phyloP scores from a whole-genome alignment of 805 yeast genomes.

The Torulaspora indica region DNA sequence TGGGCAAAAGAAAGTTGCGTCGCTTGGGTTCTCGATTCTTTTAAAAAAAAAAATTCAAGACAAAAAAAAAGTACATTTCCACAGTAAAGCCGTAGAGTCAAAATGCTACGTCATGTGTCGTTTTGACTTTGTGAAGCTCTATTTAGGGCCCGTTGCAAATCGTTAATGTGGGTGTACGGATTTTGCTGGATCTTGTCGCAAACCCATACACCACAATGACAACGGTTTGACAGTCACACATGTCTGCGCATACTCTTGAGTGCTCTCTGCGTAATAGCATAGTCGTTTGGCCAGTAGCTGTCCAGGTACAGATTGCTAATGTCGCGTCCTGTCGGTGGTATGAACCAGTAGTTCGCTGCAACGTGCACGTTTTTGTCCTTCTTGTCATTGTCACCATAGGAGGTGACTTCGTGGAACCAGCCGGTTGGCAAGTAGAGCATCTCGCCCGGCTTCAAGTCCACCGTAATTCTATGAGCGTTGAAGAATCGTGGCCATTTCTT shows the following conservation, averaged over 20 bases:
- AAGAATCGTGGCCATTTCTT: slow-evolving; percentile 47
- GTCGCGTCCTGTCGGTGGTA: slow-evolving; percentile 49
- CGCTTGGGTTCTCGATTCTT: slow-evolving; percentile 5
- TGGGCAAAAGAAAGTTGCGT: slow-evolving; percentile 12
- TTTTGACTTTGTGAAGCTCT: no score
- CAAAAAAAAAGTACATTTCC: no score
- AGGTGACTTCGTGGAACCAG: slow-evolving; percentile 79
- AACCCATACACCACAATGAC: slow-evolving; percentile 4
- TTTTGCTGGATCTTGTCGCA: neutral
- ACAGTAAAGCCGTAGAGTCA: no score
- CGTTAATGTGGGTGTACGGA: no score
- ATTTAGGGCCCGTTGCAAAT: no score
- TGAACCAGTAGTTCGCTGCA: slow-evolving; percentile 72
- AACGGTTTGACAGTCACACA: neutral
- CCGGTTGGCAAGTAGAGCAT: slow-evolving; percentile 71
- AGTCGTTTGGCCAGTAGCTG: slow-evolving; percentile 52
- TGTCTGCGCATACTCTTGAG: slow-evolving; percentile 18
- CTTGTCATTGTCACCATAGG: slow-evolving; percentile 42
- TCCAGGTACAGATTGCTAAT: slow-evolving; percentile 37
- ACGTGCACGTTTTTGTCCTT: slow-evolving; percentile 41
- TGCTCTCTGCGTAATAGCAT: slow-evolving; percentile 40
- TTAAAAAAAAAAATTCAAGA: no score
- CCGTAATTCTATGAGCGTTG: slow-evolving; percentile 40
- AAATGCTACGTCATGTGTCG: no score
- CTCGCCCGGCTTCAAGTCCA: slow-evolving; percentile 55